Evolutionary conservation across 2,329 filamentous ascomycete species (phyloP).

Genomic region (Fusarium anguioides): DNA sequence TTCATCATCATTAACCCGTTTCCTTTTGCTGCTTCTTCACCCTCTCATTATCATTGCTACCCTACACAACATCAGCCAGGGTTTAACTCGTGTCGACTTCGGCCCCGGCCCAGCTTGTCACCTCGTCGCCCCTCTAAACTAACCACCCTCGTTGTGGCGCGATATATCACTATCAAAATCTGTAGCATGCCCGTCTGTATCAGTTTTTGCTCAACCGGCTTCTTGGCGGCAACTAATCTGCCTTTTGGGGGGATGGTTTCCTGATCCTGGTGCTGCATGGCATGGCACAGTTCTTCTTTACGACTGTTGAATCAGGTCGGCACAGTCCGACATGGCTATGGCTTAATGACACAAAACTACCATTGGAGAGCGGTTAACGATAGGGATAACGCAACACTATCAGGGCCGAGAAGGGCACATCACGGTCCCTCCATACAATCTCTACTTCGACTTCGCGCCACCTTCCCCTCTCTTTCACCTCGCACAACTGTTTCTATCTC

Average conservation of each 20-base stretch:
- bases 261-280: constrained; percentile 30
- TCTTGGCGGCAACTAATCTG: constrained; percentile 32
- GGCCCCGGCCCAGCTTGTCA: constrained; percentile 17
- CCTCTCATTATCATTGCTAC: constrained; percentile 41
- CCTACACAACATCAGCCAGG: constrained; percentile 9
- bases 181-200: constrained; percentile 41
- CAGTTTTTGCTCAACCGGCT: constrained; percentile 25
- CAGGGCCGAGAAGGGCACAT: constrained; percentile 46
- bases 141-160: constrained; percentile 38
- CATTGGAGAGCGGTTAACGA: constrained; percentile 37
- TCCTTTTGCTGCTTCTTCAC: constrained; percentile 42
- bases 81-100: constrained; percentile 16
- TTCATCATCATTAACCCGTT: constrained; percentile 38
- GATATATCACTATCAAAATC: constrained; percentile 30
- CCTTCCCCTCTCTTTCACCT: constrained; percentile 39
- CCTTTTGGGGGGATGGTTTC: constrained; percentile 30
- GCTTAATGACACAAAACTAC: constrained; percentile 42
- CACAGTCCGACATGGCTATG: constrained; percentile 36
- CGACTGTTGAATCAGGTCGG: constrained; percentile 39
- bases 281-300: constrained; percentile 36
- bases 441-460: constrained; percentile 44
- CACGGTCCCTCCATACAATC: constrained; percentile 45
- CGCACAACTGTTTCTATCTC: constrained; percentile 41
- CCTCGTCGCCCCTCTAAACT: constrained; percentile 27
- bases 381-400: constrained; percentile 33